Conservation (phyloP, 768 basidiomycete genomes). For the Kwoniella europaea region DNA sequence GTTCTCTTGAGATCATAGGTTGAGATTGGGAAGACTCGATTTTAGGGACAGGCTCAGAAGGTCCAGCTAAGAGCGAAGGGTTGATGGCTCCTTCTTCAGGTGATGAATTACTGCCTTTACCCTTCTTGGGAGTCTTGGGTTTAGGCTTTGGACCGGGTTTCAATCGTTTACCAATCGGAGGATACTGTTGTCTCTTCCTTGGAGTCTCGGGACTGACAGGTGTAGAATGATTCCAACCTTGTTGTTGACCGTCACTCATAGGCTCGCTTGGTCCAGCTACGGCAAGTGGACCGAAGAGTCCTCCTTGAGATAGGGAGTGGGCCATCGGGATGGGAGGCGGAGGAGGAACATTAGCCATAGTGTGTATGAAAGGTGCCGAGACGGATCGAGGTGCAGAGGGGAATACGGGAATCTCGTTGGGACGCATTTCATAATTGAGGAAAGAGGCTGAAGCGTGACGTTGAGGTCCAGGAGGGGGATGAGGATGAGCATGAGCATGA, state of each 20-base stretch:
- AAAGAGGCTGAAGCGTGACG: conserved; percentile 30
- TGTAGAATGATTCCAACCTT: conserved; percentile 18
- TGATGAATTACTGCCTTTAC: conserved; percentile 11
- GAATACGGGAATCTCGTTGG: conserved; percentile 26
- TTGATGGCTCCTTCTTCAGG: conserved; percentile 16
- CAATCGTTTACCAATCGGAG: conserved; percentile 48
- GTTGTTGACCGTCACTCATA: background rate
- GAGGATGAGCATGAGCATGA: background rate
- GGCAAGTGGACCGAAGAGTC: conserved; percentile 28
- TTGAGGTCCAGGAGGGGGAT: conserved; percentile 18
- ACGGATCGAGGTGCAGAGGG: conserved; percentile 30
- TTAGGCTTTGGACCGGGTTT: conserved; percentile 58
- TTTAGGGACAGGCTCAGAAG: conserved; percentile 13
- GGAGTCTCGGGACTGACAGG: conserved; percentile 30
- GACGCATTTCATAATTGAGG: conserved; percentile 31
- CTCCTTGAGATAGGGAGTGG: conserved; percentile 24
- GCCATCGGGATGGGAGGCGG: conserved; percentile 21
- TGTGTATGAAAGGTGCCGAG: conserved; percentile 28
- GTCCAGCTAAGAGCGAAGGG: conserved; percentile 14
- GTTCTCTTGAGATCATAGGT: conserved; percentile 15
- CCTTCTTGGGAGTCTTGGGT: conserved; percentile 50
- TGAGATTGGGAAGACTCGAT: conserved; percentile 10
- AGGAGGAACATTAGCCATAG: conserved; percentile 22
- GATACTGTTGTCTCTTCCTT: conserved; percentile 35
- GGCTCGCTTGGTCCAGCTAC: conserved; percentile 4